Percentiles rank a stretch among this genome's conserved stretches.
Conservation (phyloP, 306 rosid genomes). For the Begonia peltatifolia region DNA sequence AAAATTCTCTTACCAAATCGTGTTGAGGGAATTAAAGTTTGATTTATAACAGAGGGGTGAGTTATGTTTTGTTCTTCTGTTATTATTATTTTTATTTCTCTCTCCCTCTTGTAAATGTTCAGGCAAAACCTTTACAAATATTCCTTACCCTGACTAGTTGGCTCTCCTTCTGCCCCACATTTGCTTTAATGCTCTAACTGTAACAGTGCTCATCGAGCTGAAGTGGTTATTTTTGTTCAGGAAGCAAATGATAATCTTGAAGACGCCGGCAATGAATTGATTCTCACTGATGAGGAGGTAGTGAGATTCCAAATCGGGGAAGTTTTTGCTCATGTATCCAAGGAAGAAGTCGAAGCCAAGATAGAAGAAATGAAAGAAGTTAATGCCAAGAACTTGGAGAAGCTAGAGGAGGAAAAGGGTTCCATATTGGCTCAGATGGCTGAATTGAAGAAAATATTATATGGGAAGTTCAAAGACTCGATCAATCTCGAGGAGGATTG, state of each 20-base stretch:
- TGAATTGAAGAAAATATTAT: slow-evolving; percentile 65
- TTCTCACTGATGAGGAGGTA: slow-evolving; percentile 83
- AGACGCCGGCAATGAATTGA: slow-evolving; percentile 80
- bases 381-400: slow-evolving; percentile 54
- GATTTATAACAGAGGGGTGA: too few species aligned
- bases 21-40: too few species aligned
- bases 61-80: background rate
- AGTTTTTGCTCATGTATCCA: slow-evolving; percentile 81
- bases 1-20: too few species aligned
- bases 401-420: slow-evolving; percentile 51
- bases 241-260: slow-evolving; percentile 79
- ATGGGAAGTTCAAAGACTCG: slow-evolving; percentile 86
- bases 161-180: background rate
- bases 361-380: slow-evolving; percentile 65
- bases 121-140: too few species aligned
- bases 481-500: slow-evolving; percentile 96
- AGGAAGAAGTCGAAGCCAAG: slow-evolving; percentile 75
- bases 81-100: too few species aligned
- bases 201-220: background rate
- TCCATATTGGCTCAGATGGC: slow-evolving; percentile 66
- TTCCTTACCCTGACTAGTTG: too few species aligned
- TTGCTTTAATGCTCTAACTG: too few species aligned
- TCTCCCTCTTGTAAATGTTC: too few species aligned
- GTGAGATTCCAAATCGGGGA: slow-evolving; percentile 90
- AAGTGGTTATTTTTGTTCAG: slow-evolving; percentile 11